Evolutionary conservation across 2,329 filamentous ascomycete species (phyloP), one percentile per base, ranked within the genome.

Genomic region (Diaporthe sp.): DNA sequence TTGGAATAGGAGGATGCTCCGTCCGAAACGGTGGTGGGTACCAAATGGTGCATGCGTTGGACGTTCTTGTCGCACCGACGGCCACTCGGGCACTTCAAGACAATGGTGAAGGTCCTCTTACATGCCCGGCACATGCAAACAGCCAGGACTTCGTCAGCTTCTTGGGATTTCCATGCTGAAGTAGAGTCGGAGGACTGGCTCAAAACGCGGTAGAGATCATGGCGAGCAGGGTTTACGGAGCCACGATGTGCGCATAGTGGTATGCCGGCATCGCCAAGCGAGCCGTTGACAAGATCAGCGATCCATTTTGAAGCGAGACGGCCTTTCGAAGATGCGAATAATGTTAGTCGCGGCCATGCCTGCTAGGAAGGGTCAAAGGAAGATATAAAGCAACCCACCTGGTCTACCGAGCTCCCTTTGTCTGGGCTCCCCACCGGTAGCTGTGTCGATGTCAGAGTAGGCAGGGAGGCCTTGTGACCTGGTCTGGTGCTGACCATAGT

Each of bases 1-100:
- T 86, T 85, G 19, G 74, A 78, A 5, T 72, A n/a, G n/a, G 45
- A 3, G 13, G 42, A 22, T 4, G 38, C 28, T 28, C 58, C 45
- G 7, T 71, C 47, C 5, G 55, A 33, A 35, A 25, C 28, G 17
- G 4, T 19, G 8, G 9, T 54, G 19, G 60, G 54, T 6, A 77
- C 76, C 17, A 73, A 15, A 25, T 72, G 52, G 30, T 77, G 71
- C 75, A 76, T 75, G 40, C 71, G 76, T 17, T 78, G 61, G 72
- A 70, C 54, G 13, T 55, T 47, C 42, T 64, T 73, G 7, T 70
- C 67, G 42, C 75, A 76, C 3, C 50, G 47, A 30, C 38, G 38
- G 19, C 61, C 72, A n/a, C 13, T 2, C 13, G 15, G 30, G 40
- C 47, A 57, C 33, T 64, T 42, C 15, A 74, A 45, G 22, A 40